Base-by-base conservation (phyloP, 176 grass and related monocot genomes). In the Thinopyrum elongatum region DNA sequence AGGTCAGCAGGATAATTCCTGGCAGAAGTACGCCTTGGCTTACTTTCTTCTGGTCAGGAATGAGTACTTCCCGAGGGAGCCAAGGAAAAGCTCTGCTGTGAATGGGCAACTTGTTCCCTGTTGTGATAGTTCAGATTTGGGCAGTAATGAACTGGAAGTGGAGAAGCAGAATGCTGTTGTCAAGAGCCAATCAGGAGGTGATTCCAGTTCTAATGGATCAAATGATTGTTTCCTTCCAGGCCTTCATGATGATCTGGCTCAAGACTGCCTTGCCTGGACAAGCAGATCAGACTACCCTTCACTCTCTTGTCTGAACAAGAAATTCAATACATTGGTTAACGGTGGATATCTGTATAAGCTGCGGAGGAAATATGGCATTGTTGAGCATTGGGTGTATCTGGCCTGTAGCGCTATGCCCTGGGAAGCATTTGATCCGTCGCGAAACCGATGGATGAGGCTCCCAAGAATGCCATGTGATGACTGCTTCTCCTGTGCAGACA, bases 401-500 rank as follows among this genome's bases (percentile, higher is more conserved):
- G 92, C 95, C n/a, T 93, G 91, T 85, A 95, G 89, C 57, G 74
- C 80, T 77, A 98, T 94, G 93, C 95, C 93, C 36, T 95, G 95
- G 95, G 91, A 95, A 87, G 93, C 89, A 77, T 98, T 95, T 70
- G 93, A 95, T 81, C 95, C 95, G 78, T 89, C 31, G 0, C 90
- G 82, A 16, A 90, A 82, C 30, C 84, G 91, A 72, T 98, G 95
- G 95, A 98, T 98, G 93, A 91, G 83, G 79, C 86, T 98, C 34
- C 95, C 93, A 10, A 89, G 83, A 82, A 89, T 98, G 86, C 95
- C 95, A 22, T 98, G 95, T 13, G 93, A 98, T 21, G 91, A 93
- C 34, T 95, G 95, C 80, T 98, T 98, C 83, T 95, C 89, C 85
- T 86, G 86, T 80, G 93, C 93, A 58, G 95, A 98, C 78, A 98